phyloP scores from a whole-genome alignment of 1,284 basidiomycete species.

The Rhizoctonia solani region DNA sequence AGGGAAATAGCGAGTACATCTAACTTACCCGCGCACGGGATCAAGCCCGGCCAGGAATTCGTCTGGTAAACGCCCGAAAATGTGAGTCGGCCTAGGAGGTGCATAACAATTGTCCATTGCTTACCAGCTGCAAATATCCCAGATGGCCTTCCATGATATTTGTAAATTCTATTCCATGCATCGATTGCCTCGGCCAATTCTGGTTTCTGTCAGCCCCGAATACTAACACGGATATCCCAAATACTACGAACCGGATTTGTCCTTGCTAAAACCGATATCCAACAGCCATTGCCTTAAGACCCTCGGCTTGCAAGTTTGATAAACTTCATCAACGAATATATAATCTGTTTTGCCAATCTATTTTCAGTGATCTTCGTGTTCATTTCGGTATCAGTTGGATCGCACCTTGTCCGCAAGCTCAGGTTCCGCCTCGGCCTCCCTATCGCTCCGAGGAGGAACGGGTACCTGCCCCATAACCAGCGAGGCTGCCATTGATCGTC shows the following conservation, averaged over 20 bases:
- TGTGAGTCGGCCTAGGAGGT: neutral
- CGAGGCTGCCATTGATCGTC: conserved; percentile 58
- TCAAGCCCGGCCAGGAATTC: conserved; percentile 14
- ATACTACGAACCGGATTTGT: neutral
- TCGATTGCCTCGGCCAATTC: neutral
- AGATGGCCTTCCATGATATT: conserved; percentile 5
- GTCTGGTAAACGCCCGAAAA: neutral
- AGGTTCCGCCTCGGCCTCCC: conserved; percentile 39
- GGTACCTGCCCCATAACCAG: conserved; percentile 62
- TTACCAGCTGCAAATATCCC: conserved; percentile 10
- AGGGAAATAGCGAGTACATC: neutral
- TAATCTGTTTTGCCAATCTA: neutral
- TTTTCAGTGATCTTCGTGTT: too few relatives aligned
- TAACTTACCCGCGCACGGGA: conserved; percentile 4
- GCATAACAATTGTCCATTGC: neutral
- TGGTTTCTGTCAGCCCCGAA: neutral
- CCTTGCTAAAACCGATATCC: conserved; percentile 14
- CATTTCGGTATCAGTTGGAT: neutral
- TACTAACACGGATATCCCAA: too few relatives aligned
- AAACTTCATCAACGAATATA: conserved; percentile 43
- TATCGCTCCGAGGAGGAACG: conserved; percentile 58
- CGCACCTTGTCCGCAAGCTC: conserved; percentile 45
- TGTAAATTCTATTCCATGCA: conserved; percentile 10
- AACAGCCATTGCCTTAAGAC: conserved; percentile 1
- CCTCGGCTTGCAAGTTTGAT: conserved; percentile 52